phyloP scores from a whole-genome alignment of 1,139 yeast species.

The Casaregolazyma lundiana region DNA sequence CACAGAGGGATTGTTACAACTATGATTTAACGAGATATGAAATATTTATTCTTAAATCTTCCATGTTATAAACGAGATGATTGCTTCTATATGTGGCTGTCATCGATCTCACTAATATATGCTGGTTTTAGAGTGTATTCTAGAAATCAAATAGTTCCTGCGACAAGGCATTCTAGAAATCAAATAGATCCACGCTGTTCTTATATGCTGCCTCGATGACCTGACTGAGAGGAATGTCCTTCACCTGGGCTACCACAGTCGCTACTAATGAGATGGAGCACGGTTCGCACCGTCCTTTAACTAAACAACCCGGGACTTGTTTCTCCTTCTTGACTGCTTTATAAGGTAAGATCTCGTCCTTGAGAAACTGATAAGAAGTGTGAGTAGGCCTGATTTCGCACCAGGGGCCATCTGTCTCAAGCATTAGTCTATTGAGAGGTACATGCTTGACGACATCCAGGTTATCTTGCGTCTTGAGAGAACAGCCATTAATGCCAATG shows the following conservation, averaged over 20 bases:
- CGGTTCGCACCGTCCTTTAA: conserved; percentile 89
- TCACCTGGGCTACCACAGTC: conserved; percentile 61
- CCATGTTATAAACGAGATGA: conserved; percentile 3
- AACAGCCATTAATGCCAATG: conserved; percentile 89
- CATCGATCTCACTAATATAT: neutral
- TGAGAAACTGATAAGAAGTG: conserved; percentile 57
- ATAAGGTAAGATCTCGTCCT: conserved; percentile 42
- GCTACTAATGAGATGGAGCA: conserved; percentile 80
- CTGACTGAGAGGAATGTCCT: conserved; percentile 44
- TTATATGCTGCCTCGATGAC: conserved; percentile 60
- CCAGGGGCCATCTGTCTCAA: conserved; percentile 99
- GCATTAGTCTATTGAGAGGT: conserved; percentile 64
- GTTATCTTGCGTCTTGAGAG: conserved; percentile 73
- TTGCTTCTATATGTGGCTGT: neutral
- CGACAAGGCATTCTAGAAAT: conserved; percentile 20
- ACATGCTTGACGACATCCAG: conserved; percentile 58
- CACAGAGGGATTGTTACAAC: neutral
- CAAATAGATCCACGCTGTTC: conserved; percentile 59
- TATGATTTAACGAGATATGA: conserved; percentile 9
- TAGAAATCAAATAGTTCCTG: conserved; percentile 43
- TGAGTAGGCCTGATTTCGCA: conserved; percentile 87
- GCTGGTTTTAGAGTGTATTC: conserved; percentile 2
- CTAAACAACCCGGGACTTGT: conserved; percentile 44
- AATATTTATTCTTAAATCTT: conserved; percentile 10
- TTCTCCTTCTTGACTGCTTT: conserved; percentile 65